A percentile compares a stretch with the other conserved stretches of the same genome.
Conservation (phyloP, 1,284 basidiomycete species). For the Ceratorhiza oryzae-sativae region DNA sequence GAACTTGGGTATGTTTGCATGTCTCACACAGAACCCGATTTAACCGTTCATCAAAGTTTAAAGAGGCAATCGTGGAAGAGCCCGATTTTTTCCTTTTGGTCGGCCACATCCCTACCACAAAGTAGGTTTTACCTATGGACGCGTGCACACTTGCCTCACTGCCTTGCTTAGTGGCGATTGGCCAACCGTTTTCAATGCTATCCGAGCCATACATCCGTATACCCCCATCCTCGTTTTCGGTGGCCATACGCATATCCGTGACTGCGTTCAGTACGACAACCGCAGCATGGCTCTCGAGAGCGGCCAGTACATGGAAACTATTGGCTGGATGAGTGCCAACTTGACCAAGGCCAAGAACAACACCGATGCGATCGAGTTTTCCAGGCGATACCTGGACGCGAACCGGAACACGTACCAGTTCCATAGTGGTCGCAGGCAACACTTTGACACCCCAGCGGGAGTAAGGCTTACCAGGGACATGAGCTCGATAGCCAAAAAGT, state of each 20-base stretch:
- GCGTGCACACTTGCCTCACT: neutral
- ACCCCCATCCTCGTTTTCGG: conserved; percentile 85
- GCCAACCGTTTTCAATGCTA: conserved; percentile 74
- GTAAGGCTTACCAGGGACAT: conserved; percentile 63
- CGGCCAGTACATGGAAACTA: conserved; percentile 87
- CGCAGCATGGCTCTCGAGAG: conserved; percentile 77
- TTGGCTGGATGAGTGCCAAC: conserved; percentile 59
- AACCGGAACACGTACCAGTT: conserved; percentile 69
- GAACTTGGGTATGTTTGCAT: conserved; percentile 56
- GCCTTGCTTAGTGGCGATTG: conserved; percentile 43
- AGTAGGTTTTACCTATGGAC: conserved; percentile 10
- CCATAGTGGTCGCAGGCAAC: conserved; percentile 51
- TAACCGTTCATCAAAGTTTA: conserved; percentile 59
- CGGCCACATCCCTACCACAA: conserved; percentile 56
- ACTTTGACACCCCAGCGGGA: conserved; percentile 66
- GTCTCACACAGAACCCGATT: neutral
- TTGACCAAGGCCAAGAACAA: conserved; percentile 54
- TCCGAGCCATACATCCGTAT: conserved; percentile 71
- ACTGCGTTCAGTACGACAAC: conserved; percentile 71
- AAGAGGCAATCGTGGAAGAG: conserved; percentile 76
- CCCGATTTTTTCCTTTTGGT: conserved; percentile 82
- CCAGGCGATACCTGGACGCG: conserved; percentile 74
- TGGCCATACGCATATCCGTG: conserved; percentile 79
- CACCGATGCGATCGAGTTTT: conserved; percentile 62
- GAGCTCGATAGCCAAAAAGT: conserved; percentile 59